Conservation (phyloP, 2,329 filamentous ascomycete species). For the Neospermospora avenae region DNA sequence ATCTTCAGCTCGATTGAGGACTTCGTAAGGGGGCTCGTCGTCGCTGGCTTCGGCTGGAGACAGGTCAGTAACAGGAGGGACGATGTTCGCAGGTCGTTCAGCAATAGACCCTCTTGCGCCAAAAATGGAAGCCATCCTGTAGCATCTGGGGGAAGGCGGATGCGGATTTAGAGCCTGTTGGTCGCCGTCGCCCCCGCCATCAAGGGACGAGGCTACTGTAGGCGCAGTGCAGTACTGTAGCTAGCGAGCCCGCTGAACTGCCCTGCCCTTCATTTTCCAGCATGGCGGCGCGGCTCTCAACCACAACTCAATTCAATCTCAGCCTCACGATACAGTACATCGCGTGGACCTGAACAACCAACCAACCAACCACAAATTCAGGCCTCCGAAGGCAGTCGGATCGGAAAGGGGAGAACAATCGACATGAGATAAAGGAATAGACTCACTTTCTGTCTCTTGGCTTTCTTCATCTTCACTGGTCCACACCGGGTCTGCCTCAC, state of each 20-base stretch:
- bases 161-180: not conserved
- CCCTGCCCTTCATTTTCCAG: not conserved
- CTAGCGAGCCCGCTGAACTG: not conserved
- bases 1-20: conserved; percentile 15
- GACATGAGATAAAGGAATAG: no score
- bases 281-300: not conserved
- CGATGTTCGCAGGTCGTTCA: conserved; percentile 5
- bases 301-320: not conserved
- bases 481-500: conserved; percentile 10
- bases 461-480: conserved; percentile 10
- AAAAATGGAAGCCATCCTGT: conserved; percentile 29
- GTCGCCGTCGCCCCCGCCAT: no score
- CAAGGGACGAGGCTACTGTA: not conserved
- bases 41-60: conserved; percentile 25
- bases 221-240: not conserved
- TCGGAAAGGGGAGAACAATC: no score
- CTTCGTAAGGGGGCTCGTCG: conserved; percentile 22
- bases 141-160: not conserved
- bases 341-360: no score
- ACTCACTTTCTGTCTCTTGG: conserved; percentile 7
- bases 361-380: not conserved
- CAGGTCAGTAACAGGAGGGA: conserved; percentile 20
- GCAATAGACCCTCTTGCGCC: conserved; percentile 16
- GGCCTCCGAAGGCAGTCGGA: no score
- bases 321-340: conserved; percentile 2